Evolutionary conservation across 2,329 filamentous ascomycete genomes (phyloP), one percentile per base, ranked within the genome.

Genomic region (Talaromyces islandicus): DNA sequence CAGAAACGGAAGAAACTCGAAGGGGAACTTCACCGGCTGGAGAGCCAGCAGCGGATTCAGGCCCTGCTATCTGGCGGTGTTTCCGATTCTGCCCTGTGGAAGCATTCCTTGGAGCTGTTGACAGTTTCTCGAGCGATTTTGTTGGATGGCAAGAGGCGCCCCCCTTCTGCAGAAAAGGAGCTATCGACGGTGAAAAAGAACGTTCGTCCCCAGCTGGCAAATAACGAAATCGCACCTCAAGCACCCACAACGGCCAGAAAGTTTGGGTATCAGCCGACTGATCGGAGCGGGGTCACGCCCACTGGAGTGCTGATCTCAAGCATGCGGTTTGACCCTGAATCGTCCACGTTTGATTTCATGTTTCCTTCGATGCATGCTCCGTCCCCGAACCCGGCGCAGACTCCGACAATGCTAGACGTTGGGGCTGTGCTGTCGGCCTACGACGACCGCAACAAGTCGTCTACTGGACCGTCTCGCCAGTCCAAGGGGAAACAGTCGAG

Each of bases 41-140:
- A 65, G 43, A 73, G 72, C 54, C 65, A 67, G n/a, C 63, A 71
- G 7, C 64, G 71, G 17, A 64, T 73, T 21, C 66, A 71, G 24
- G 63, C 66, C 11, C 48, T 74, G 24, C 66, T 65, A 54, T 62
- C 59, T 0, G 68, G 70, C 24, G 68, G 70, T 0, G 41, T 70
- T 14, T 61, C 63, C 29, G 61, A 60, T 24, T 65, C 64, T n/a
- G 66, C 70, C 1, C 63, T 73, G 32, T 73, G 69, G 69, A 62
- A 60, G 41, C 62, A 63, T 35, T 66, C 71, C 0, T 55, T 73
- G 55, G 65, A 62, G 48, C 71, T 72, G 66, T 66, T 71, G 64
- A 57, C 65, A 0, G 48, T 68, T 7, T 64, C 68, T 7, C 69
- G 71, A 4, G 65, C 67, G 7, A 53, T 74, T n/a, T 60, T 74